Conservation (phyloP, 2,329 filamentous ascomycete species). For the Cordyceps militaris region DNA sequence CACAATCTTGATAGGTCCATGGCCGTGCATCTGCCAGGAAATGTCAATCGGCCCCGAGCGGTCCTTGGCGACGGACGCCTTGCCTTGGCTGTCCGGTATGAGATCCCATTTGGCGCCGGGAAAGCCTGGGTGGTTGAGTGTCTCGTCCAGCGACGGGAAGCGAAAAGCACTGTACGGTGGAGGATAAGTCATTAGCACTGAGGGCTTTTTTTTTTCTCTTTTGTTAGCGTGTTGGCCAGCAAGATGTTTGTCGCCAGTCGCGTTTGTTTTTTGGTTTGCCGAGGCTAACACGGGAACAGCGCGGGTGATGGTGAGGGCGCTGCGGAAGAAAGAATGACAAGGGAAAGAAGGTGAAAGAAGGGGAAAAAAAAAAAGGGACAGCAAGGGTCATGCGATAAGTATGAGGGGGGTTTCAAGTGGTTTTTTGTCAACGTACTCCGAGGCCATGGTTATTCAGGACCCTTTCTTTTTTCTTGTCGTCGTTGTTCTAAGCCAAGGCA, state of each 20-base stretch:
- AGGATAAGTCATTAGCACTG: slow-evolving; percentile 1
- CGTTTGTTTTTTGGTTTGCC: background rate
- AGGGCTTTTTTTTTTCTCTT: background rate
- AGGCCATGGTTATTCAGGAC: background rate
- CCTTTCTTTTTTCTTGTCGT: background rate
- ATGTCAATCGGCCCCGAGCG: slow-evolving; percentile 72
- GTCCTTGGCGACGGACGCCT: slow-evolving; percentile 55
- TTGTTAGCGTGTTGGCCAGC: background rate
- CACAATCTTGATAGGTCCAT: slow-evolving; percentile 63
- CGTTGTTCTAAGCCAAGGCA: background rate
- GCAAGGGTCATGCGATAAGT: background rate
- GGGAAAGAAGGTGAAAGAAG: background rate
- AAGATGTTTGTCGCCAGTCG: background rate
- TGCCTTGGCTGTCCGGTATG: slow-evolving; percentile 55
- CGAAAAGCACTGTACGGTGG: slow-evolving; percentile 12
- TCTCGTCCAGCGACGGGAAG: slow-evolving; percentile 47
- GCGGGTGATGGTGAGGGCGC: background rate
- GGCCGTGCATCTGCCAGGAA: slow-evolving; percentile 73
- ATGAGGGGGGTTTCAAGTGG: background rate
- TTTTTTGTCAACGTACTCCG: slow-evolving; percentile 1
- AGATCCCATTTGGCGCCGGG: slow-evolving; percentile 62
- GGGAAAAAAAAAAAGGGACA: background rate
- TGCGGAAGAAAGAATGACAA: background rate
- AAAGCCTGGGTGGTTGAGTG: slow-evolving; percentile 59
- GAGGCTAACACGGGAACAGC: slow-evolving; percentile 6